Evolutionary conservation across 495 filamentous ascomycete species (phyloP).

Genomic region (Bacidia rubella): DNA sequence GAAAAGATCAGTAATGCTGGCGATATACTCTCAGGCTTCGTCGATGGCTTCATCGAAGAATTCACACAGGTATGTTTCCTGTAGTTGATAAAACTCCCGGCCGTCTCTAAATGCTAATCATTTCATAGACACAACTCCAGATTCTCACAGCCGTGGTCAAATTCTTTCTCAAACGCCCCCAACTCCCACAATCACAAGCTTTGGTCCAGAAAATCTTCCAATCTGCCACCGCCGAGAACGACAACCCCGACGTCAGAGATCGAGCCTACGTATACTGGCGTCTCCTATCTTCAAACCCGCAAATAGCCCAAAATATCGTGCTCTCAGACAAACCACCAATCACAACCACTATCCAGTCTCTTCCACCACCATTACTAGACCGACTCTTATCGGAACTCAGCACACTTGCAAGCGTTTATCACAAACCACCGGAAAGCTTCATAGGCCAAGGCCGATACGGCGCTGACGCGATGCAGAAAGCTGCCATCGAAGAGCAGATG

Average conservation of each 20-base stretch:
- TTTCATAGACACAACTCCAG: constrained; percentile 68
- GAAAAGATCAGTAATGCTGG: constrained; percentile 98
- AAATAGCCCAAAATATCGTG: constrained; percentile 77
- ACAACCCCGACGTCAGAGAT: constrained; percentile 95
- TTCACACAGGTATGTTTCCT: constrained; percentile 55
- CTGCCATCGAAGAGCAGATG: constrained; percentile 87
- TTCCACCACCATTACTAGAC: constrained; percentile 72
- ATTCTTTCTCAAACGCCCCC: constrained; percentile 90
- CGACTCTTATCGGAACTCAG: constrained; percentile 79
- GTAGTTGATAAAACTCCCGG: neutral
- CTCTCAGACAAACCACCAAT: constrained; percentile 92
- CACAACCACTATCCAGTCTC: constrained; percentile 76
- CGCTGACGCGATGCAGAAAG: constrained; percentile 85
- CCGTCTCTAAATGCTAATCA: constrained; percentile 6
- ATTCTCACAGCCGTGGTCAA: constrained; percentile 95
- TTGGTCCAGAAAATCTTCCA: constrained; percentile 90
- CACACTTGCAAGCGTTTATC: constrained; percentile 97
- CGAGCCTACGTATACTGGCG: constrained; percentile 98
- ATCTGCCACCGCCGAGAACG: constrained; percentile 80
- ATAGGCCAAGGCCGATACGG: constrained; percentile 89
- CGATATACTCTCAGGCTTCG: constrained; percentile 74
- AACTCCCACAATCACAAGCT: constrained; percentile 72
- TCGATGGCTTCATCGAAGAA: constrained; percentile 85
- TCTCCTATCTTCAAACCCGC: constrained; percentile 80
- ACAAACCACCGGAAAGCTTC: constrained; percentile 94